These are phyloP conservation scores for Nakaseomyces delphensis DNA, from an alignment of 1,139 yeast species.

Conservation along the genomic window DNA sequence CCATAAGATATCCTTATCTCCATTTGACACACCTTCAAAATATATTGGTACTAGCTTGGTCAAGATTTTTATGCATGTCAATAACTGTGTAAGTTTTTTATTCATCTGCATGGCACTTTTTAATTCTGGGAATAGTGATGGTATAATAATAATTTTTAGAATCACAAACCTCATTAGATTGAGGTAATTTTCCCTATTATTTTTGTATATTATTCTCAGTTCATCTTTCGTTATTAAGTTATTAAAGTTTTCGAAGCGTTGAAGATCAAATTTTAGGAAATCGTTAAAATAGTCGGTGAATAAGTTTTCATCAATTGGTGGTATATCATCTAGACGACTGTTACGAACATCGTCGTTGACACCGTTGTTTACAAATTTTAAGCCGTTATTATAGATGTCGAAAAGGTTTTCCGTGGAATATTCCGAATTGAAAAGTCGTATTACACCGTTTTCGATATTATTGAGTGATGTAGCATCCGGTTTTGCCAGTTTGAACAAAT, in stretches of 20 bases:
- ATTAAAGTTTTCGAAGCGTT: conserved; percentile 19
- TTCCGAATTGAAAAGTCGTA: conserved; percentile 6
- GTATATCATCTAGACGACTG: not conserved
- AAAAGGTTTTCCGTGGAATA: not conserved
- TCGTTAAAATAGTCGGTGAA: conserved; percentile 4
- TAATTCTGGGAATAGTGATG: conserved; percentile 1
- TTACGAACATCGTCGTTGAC: not conserved
- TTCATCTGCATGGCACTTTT: conserved; percentile 10
- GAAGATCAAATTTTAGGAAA: conserved; percentile 3
- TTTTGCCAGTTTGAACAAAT: conserved; percentile 49
- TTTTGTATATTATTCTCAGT: conserved; percentile 49
- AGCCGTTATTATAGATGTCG: not conserved
- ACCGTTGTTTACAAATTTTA: not conserved
- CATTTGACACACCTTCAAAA: conserved; percentile 37
- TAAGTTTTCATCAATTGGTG: not conserved
- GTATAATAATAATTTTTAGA: conserved; percentile 6
- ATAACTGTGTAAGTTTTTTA: conserved; percentile 21
- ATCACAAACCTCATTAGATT: conserved; percentile 42
- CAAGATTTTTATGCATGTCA: conserved; percentile 59
- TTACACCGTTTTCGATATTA: conserved; percentile 5
- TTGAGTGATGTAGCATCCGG: conserved; percentile 35
- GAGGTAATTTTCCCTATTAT: conserved; percentile 48
- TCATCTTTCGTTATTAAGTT: conserved; percentile 49
- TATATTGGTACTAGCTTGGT: conserved; percentile 61
- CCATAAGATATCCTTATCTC: conserved; percentile 4